phyloP scores from a whole-genome alignment of 2,329 filamentous ascomycete species.

The Aureobasidium sp. region DNA sequence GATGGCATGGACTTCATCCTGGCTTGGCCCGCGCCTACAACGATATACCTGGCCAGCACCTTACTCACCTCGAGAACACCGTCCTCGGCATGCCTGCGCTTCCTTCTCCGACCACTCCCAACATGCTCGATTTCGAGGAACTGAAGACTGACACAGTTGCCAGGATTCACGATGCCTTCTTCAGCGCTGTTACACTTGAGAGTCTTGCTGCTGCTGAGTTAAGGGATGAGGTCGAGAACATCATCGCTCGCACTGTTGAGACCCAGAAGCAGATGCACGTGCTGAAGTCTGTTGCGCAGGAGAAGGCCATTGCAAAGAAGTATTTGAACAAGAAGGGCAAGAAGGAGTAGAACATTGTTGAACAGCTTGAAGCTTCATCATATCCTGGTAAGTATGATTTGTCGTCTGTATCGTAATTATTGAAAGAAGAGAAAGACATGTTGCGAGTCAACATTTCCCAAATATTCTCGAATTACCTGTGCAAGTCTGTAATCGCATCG shows the following conservation, averaged over 20 bases:
- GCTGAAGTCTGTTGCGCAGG: neutral
- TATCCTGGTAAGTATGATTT: neutral
- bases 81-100: neutral
- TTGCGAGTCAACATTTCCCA: neutral
- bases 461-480: neutral
- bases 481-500: neutral
- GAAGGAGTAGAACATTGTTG: neutral
- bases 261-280: neutral
- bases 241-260: neutral
- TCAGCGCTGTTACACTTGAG: neutral
- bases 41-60: neutral
- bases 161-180: neutral
- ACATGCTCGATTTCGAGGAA: neutral
- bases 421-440: neutral
- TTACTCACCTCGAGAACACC: neutral
- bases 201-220: neutral
- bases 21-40: neutral
- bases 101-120: neutral
- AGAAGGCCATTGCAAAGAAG: neutral
- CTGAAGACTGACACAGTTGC: neutral
- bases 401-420: neutral
- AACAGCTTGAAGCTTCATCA: neutral
- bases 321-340: neutral
- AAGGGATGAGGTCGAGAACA: neutral
- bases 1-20: constrained; percentile 1